Percentiles rank a stretch among this genome's conserved stretches.
Evolutionary conservation across 116 monocot species (phyloP).

Genomic region (Dioscorea cayenensis): DNA sequence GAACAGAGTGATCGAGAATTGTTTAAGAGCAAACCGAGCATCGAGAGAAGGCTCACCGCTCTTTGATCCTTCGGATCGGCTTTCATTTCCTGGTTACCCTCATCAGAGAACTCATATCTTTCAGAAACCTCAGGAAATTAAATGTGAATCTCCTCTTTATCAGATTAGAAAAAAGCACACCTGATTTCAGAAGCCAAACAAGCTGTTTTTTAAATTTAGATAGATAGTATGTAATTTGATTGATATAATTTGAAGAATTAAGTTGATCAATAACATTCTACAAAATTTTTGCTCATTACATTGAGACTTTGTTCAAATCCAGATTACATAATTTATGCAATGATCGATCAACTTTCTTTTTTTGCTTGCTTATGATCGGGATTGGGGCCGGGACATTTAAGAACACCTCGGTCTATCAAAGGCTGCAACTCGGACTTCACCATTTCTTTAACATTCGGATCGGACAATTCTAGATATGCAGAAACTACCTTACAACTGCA

Average conservation of each 20-base stretch:
- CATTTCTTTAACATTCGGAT: slow-evolving; percentile 35
- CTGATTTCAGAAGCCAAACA: slow-evolving; percentile 1
- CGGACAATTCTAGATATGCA: slow-evolving; percentile 82
- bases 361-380: slow-evolving; percentile 9
- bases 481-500: slow-evolving; percentile 80
- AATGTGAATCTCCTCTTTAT: slow-evolving; percentile 39
- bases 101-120: slow-evolving; percentile 8
- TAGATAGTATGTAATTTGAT: neutral
- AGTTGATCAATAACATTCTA: neutral
- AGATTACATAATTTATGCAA: neutral
- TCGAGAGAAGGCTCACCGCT: slow-evolving; percentile 21
- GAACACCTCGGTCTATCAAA: slow-evolving; percentile 48
- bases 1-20: slow-evolving; percentile 40
- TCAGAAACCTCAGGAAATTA: neutral
- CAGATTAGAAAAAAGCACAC: slow-evolving; percentile 14
- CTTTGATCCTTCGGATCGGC: slow-evolving; percentile 38
- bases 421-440: slow-evolving; percentile 58
- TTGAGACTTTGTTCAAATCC: neutral
- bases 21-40: slow-evolving; percentile 16
- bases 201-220: neutral
- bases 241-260: no score
- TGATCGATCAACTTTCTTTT: slow-evolving; percentile 3
- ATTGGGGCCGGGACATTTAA: slow-evolving; percentile 27
- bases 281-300: neutral
- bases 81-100: slow-evolving; percentile 26